Percentiles rank a stretch among this genome's conserved stretches.
Conservation (phyloP, 2,329 filamentous ascomycete species). For the Aureobasidium sp. region DNA sequence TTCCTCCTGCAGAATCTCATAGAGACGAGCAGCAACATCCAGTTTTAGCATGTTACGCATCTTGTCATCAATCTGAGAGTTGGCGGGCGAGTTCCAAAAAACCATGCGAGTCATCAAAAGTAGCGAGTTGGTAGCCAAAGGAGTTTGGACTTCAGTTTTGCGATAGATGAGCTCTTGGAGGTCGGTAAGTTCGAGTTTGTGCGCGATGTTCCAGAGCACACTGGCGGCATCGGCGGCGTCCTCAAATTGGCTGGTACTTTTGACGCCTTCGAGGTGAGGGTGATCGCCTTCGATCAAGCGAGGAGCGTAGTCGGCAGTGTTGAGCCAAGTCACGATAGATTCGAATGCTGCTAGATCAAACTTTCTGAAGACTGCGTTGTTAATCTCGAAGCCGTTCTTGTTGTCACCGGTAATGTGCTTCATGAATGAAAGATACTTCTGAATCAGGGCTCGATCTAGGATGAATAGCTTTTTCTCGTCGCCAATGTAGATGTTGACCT, state of each 20-base stretch:
- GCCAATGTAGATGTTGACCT: conserved; percentile 9
- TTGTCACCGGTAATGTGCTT: not conserved
- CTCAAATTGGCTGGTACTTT: not conserved
- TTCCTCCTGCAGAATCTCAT: not conserved
- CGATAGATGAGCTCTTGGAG: conserved; percentile 9
- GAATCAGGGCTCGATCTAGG: not conserved
- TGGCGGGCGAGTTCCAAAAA: not conserved
- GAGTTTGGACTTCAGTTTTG: conserved; percentile 1
- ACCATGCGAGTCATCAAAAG: conserved; percentile 6
- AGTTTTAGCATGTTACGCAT: not conserved
- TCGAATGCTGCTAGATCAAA: not conserved
- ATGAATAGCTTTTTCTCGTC: conserved; percentile 2
- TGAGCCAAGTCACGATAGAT: not conserved
- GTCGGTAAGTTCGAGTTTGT: not conserved
- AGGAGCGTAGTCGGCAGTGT: not conserved
- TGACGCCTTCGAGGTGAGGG: not conserved
- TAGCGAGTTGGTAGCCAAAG: not conserved
- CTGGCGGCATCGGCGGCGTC: not conserved
- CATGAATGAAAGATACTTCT: not conserved
- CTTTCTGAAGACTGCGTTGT: not conserved
- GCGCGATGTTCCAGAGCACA: not conserved
- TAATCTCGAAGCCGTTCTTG: not conserved
- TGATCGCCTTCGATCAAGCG: not conserved
- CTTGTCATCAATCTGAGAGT: not conserved
- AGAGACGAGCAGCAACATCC: not conserved